These are phyloP conservation scores for Zasmidium citrigriseum DNA, from an alignment of 2,329 filamentous ascomycete genomes.

Conservation along the genomic window DNA sequence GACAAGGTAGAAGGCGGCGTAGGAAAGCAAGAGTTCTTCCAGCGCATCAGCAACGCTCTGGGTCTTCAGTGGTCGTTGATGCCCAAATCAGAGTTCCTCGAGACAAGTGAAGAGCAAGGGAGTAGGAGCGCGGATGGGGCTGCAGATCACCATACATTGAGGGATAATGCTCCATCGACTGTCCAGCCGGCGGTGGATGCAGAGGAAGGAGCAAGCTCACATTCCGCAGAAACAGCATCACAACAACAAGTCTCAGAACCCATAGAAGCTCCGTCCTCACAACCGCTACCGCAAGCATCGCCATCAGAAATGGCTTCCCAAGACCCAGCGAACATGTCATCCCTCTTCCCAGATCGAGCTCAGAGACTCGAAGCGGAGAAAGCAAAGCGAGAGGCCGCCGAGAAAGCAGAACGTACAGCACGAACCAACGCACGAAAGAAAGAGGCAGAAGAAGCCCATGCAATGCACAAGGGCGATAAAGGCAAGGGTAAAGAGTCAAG, in stretches of 20 bases:
- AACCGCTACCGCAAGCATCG: conserved; percentile 1
- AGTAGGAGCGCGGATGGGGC: background rate
- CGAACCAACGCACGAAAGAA: conserved; percentile 40
- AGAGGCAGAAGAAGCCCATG: conserved; percentile 38
- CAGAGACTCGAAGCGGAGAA: conserved; percentile 46
- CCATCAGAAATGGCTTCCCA: conserved; percentile 2
- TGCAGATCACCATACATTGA: conserved; percentile 1
- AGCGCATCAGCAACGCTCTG: conserved; percentile 51
- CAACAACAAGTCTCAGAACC: background rate
- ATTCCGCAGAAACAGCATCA: background rate
- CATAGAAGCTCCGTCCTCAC: background rate
- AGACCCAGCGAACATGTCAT: conserved; percentile 17
- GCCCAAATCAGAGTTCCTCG: conserved; percentile 10
- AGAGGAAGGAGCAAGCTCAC: background rate
- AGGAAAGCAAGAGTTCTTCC: conserved; percentile 65
- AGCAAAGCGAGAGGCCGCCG: conserved; percentile 47
- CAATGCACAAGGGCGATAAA: conserved; percentile 23
- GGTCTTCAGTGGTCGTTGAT: conserved; percentile 33
- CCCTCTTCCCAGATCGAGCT: conserved; percentile 55
- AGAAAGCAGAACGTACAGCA: conserved; percentile 48
- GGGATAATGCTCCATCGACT: background rate
- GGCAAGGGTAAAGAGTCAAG: conserved; percentile 36
- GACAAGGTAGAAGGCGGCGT: conserved; percentile 70
- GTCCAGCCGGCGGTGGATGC: background rate
- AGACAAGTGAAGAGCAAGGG: conserved; percentile 9